phyloP scores from a whole-genome alignment of 2,329 filamentous ascomycete species.

The Pyrenophora tritici-repentis region DNA sequence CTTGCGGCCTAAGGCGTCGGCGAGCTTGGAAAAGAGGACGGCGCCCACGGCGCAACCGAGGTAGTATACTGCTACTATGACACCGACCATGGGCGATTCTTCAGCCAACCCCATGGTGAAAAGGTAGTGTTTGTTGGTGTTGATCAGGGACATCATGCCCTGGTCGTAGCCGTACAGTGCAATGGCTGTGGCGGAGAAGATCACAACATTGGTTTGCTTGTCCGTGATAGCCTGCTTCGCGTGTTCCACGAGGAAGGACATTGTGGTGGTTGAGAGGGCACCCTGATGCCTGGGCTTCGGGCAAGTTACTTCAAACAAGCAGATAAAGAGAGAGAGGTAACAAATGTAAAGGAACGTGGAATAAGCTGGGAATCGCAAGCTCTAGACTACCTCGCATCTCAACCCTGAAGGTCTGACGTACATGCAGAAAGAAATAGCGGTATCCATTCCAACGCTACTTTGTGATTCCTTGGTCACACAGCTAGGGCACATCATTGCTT shows the following conservation, averaged over 20 bases:
- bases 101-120: slow-evolving; percentile 60
- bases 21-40: slow-evolving; percentile 60
- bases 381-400: background rate
- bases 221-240: slow-evolving; percentile 28
- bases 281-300: background rate
- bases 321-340: background rate
- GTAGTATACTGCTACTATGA: slow-evolving; percentile 67
- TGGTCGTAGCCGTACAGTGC: slow-evolving; percentile 58
- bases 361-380: background rate
- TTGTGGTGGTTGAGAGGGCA: background rate
- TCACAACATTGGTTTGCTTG: slow-evolving; percentile 56
- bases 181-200: slow-evolving; percentile 60
- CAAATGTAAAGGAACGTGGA: background rate
- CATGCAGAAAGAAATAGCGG: background rate
- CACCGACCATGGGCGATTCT: slow-evolving; percentile 59
- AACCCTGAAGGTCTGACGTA: background rate
- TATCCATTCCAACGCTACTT: slow-evolving; percentile 5
- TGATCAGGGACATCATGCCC: slow-evolving; percentile 60
- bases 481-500: background rate
- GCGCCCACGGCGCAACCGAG: slow-evolving; percentile 64
- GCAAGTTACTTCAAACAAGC: background rate
- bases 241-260: slow-evolving; percentile 9
- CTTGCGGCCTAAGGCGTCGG: slow-evolving; percentile 61
- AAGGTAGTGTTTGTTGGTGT: slow-evolving; percentile 61
- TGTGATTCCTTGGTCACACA: slow-evolving; percentile 19